Evolutionary conservation across 306 rosid genomes (phyloP), one percentile per base, ranked within the genome.

Genomic region (Casuarina equisetifolia): DNA sequence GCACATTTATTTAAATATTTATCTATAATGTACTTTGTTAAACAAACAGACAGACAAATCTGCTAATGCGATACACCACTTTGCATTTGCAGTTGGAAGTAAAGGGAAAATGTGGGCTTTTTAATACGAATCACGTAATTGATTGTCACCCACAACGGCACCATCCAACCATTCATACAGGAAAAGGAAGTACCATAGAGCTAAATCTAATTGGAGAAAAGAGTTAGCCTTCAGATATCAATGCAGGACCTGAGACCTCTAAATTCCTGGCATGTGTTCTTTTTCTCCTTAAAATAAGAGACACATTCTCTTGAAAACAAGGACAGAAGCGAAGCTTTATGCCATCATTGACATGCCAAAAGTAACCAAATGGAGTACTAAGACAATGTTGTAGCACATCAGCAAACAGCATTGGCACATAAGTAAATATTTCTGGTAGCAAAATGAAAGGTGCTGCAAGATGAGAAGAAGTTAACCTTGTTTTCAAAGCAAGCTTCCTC

Each of bases 401-500:
- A 39, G 4, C 6, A 39, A 64, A 64, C 25, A 9, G 13, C 40
- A 39, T 64, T 64, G 11, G 43, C 48, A 40, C 70, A 67, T 9
- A 35, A 67, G 36, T 67, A 67, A 42, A 7, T 13, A 42, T 42
- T 67, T 42, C 50, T 51, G 17, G 44, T 17, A 36, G 43, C 9
- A 2, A 36, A 72, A 50, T 46, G 19, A 72, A 48, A 48, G 15
- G 12, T 15, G 38, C 11, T 32, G 15, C 35, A 72, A 72, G 44
- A 74, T 36, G 16, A 77, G 77, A 70, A 20, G 25, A 48, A 70
- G 1, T 9, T 52, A 79, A 92, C 97, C 97, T 89, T 75, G 97
- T 92, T 83, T 92, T 95, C 83, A 92, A 72, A 74, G 89, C 90
- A 89, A 95, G 96, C 82, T 89, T 92, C 85, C 97, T 92, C 97